Evolutionary conservation across 1,284 basidiomycete genomes (phyloP).

Genomic region (Chalciporus sp.): DNA sequence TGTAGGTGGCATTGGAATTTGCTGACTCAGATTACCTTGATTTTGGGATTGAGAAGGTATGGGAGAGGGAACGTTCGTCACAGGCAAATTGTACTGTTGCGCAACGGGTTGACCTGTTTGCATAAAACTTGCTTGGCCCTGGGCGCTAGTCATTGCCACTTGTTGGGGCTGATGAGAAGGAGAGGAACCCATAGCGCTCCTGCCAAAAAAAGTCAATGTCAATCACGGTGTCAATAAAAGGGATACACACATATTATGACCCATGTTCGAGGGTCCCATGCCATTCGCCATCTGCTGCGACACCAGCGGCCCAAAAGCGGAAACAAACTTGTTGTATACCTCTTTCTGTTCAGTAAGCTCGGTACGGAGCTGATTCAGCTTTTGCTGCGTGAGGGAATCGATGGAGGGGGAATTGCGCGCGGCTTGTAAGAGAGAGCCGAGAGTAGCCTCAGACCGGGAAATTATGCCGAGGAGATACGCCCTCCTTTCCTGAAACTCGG

Average conservation of each 20-base stretch:
- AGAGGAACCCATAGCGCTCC: slow-evolving; percentile 23
- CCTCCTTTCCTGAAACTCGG: slow-evolving; percentile 32
- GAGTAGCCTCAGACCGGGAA: slow-evolving; percentile 17
- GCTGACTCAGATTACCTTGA: slow-evolving; percentile 24
- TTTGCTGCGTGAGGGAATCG: slow-evolving; percentile 34
- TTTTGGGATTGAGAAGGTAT: slow-evolving; percentile 23
- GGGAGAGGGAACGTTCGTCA: slow-evolving; percentile 23
- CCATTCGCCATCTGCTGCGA: slow-evolving; percentile 31
- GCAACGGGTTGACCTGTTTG: slow-evolving; percentile 26
- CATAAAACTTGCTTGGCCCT: slow-evolving; percentile 26
- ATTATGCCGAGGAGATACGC: slow-evolving; percentile 18
- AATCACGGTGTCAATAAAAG: neutral
- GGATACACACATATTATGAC: slow-evolving; percentile 32
- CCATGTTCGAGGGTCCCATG: slow-evolving; percentile 20
- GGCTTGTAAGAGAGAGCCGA: slow-evolving; percentile 16
- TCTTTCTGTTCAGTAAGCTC: slow-evolving; percentile 43
- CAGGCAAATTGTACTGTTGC: slow-evolving; percentile 27
- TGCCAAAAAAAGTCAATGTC: slow-evolving; percentile 19
- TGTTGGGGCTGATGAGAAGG: slow-evolving; percentile 24
- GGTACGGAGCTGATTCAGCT: slow-evolving; percentile 30
- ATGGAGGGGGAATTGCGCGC: slow-evolving; percentile 22
- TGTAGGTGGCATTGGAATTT: slow-evolving; percentile 26
- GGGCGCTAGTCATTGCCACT: slow-evolving; percentile 11
- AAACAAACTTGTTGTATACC: slow-evolving; percentile 35
- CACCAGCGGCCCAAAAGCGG: slow-evolving; percentile 18